Evolutionary conservation across 148 eudicot species (phyloP).

Genomic region (Rhododendron simsii): DNA sequence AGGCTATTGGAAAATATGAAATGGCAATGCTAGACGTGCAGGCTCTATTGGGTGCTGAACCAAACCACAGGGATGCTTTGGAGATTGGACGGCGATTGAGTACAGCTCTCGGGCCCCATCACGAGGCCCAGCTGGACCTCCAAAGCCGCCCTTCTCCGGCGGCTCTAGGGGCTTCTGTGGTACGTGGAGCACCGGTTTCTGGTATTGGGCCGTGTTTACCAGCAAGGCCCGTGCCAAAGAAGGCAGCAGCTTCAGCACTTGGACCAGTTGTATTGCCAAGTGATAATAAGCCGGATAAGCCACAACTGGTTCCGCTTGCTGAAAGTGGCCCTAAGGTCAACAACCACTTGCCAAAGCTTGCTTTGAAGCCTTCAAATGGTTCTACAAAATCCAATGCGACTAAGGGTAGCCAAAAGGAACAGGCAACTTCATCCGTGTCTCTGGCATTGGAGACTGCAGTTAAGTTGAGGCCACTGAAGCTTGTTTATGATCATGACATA

Average conservation of each 20-base stretch:
- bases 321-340: slow-evolving; percentile 64
- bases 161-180: slow-evolving; percentile 90
- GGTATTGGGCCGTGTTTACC: slow-evolving; percentile 95
- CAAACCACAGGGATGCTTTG: slow-evolving; percentile 71
- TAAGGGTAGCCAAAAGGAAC: slow-evolving; percentile 38
- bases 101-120: slow-evolving; percentile 49
- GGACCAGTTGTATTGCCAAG: slow-evolving; percentile 21
- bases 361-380: slow-evolving; percentile 63
- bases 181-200: slow-evolving; percentile 71
- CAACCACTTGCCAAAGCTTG: slow-evolving; percentile 53
- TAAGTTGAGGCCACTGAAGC: slow-evolving; percentile 74
- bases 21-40: slow-evolving; percentile 76
- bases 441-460: slow-evolving; percentile 21
- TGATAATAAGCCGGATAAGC: slow-evolving; percentile 44
- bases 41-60: slow-evolving; percentile 51
- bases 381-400: slow-evolving; percentile 36
- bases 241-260: slow-evolving; percentile 25
- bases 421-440: slow-evolving; percentile 13
- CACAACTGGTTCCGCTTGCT: slow-evolving; percentile 28
- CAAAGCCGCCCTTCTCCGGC: slow-evolving; percentile 89
- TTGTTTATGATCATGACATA: slow-evolving; percentile 90
- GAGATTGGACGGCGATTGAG: slow-evolving; percentile 59
- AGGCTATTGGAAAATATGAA: slow-evolving; percentile 77
- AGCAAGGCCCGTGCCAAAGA: slow-evolving; percentile 71
- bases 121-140: slow-evolving; percentile 69